phyloP scores from a whole-genome alignment of 176 grass and related monocot species.

The Oryza rufipogon region DNA sequence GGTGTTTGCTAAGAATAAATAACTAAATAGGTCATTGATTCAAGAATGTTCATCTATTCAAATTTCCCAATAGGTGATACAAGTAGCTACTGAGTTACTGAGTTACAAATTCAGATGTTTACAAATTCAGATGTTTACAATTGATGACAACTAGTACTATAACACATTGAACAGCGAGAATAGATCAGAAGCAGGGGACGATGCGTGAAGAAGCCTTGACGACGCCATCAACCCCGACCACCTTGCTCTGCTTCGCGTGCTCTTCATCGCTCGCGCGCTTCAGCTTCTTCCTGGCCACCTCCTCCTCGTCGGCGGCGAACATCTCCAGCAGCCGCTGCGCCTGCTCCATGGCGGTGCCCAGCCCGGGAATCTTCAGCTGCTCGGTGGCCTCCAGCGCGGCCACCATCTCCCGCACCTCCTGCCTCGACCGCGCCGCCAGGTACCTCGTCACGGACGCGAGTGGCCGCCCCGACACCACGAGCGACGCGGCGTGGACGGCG shows the following conservation, averaged over 20 bases:
- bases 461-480: constrained; percentile 24
- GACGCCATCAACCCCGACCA: background rate
- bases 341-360: constrained; percentile 25
- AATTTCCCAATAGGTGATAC: no score
- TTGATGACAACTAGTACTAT: background rate
- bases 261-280: background rate
- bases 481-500: constrained; percentile 47
- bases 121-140: background rate
- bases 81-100: no score
- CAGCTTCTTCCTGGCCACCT: constrained; percentile 15
- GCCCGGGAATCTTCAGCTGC: constrained; percentile 13
- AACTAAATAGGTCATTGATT: no score
- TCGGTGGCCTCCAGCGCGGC: background rate
- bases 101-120: background rate
- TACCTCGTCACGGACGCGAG: constrained; percentile 9
- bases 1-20: no score
- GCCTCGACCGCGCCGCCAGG: constrained; percentile 22
- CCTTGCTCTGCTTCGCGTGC: background rate
- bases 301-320: constrained; percentile 23
- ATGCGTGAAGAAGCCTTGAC: background rate
- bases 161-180: background rate
- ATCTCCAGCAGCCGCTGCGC: constrained; percentile 43
- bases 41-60: no score
- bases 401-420: constrained; percentile 25
- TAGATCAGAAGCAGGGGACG: background rate